Evolutionary conservation across 371 early-diverging fungal species (phyloP).

Genomic region (Mortierella sp.): DNA sequence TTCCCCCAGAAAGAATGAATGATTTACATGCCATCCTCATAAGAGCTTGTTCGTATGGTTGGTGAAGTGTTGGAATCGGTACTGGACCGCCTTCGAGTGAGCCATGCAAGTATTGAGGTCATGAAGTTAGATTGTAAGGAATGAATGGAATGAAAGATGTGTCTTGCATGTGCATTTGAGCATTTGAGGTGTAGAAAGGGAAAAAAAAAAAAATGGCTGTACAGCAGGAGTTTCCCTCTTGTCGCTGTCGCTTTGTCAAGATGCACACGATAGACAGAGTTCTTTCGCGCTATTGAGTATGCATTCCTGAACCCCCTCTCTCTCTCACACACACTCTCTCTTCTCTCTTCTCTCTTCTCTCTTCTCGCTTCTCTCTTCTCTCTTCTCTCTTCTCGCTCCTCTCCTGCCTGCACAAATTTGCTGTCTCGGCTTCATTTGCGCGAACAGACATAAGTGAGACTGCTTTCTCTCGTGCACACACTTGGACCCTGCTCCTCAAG

Average conservation of each 20-base stretch:
- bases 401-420: too few relatives aligned
- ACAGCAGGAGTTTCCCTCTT: too few relatives aligned
- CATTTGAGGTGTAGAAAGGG: background rate
- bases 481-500: too few relatives aligned
- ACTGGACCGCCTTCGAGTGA: background rate
- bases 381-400: background rate
- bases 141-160: background rate
- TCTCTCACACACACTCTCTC: too few relatives aligned
- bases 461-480: too few relatives aligned
- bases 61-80: background rate
- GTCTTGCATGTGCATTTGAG: background rate
- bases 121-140: background rate
- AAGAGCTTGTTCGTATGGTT: background rate
- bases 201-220: background rate
- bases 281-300: too few relatives aligned
- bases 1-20: background rate
- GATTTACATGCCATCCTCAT: constrained; percentile 2
- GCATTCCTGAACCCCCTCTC: too few relatives aligned
- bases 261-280: too few relatives aligned
- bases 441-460: too few relatives aligned
- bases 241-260: too few relatives aligned
- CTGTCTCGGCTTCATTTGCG: background rate
- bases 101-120: background rate
- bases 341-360: background rate
- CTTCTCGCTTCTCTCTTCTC: background rate